Evolutionary conservation across 2,329 filamentous ascomycete genomes (phyloP), one percentile per base, ranked within the genome.

Genomic region (Venturia asperata): DNA sequence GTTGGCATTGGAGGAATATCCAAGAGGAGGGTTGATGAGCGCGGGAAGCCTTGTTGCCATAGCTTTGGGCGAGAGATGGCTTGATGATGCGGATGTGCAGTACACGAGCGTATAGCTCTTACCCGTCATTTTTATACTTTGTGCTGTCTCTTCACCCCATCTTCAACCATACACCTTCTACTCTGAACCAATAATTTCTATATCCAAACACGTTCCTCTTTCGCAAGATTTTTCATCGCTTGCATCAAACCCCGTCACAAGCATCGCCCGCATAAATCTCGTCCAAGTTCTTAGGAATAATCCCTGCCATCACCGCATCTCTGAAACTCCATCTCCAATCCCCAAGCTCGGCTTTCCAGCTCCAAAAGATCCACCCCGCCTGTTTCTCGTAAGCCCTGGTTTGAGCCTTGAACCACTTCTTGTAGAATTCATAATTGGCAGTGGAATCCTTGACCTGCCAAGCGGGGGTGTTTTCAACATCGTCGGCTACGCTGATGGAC

Each of bases 331-430:
- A 83, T 27, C 79, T 71, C 73, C 77, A 82, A 68, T 82, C 79
- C 75, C 76, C 66, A 68, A 79, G 19, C 71, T 83, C 70, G 3
- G 73, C 71, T 73, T 86, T 87, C 84, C 84, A 87, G 0, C 79
- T 79, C 84, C 85, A 87, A 70, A 85, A 87, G 3, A 83, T 72
- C 83, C 83, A 86, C 0, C 83, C 83, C 9, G 76, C 75, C 19
- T 77, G 73, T 65, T 77, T 77, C 74, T 87, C 84, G 69, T 85
- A 87, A 0, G 79, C 74, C 56, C 78, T 75, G 0, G 81, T 77
- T 72, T 86, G 84, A 0, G 83, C 83, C 0, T 81, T 80, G 73
- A 83, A 87, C 78, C 80, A 87, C 56, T 78, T 73, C 60, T 69
- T 73, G 71, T 87, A 87, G 72, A 85, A 87, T 1, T 71, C 74